Percentiles rank a stretch among this genome's conserved stretches.
These are phyloP conservation scores for Blastomyces emzantsi DNA, from an alignment of 2,329 filamentous ascomycete species.

Conservation along the genomic window DNA sequence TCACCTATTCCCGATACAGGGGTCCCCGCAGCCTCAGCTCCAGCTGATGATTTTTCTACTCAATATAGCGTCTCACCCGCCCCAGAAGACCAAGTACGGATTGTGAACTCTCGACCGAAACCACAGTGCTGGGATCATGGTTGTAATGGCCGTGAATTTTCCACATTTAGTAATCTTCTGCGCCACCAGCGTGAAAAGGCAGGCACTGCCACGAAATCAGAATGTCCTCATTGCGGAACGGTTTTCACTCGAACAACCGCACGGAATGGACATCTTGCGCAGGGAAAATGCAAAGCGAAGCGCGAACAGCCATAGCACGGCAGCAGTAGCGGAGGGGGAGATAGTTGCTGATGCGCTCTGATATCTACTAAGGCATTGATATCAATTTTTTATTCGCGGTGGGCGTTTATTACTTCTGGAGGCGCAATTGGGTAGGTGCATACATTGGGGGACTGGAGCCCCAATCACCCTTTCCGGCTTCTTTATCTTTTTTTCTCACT, in stretches of 20 bases:
- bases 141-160: slow-evolving; percentile 91
- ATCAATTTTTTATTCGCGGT: neutral
- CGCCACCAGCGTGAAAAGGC: slow-evolving; percentile 92
- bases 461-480: neutral
- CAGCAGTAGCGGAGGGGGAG: neutral
- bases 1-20: slow-evolving; percentile 1
- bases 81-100: slow-evolving; percentile 49
- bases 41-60: slow-evolving; percentile 7
- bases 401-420: neutral
- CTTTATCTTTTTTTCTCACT: no score
- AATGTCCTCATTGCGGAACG: slow-evolving; percentile 82
- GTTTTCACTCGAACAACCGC: slow-evolving; percentile 87
- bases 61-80: slow-evolving; percentile 23
- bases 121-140: slow-evolving; percentile 96
- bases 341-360: neutral
- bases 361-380: neutral
- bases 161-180: slow-evolving; percentile 89
- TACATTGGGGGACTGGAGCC: neutral
- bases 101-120: slow-evolving; percentile 73
- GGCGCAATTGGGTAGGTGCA: neutral
- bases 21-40: neutral
- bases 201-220: slow-evolving; percentile 78
- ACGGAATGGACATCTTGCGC: slow-evolving; percentile 72
- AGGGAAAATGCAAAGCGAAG: slow-evolving; percentile 79
- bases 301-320: slow-evolving; percentile 4